These are phyloP conservation scores for Xylariaceae sp. DNA, from an alignment of 2,329 filamentous ascomycete species.

Conservation along the genomic window DNA sequence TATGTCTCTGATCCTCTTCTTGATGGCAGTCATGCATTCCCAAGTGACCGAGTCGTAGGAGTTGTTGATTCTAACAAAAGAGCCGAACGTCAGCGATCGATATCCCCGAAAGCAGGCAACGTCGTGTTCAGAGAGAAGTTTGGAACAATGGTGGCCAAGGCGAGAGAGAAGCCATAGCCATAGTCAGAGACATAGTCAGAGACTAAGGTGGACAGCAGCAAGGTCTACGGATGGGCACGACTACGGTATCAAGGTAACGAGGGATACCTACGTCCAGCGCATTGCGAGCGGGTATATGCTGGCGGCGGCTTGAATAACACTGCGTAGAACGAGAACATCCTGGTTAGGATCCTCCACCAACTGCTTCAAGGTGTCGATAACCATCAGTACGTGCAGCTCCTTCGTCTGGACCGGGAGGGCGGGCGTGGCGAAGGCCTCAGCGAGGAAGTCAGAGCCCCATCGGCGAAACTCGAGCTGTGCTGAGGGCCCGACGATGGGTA, in stretches of 20 bases:
- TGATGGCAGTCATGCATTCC: constrained; percentile 85
- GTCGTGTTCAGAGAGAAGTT: not conserved
- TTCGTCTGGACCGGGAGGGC: constrained; percentile 73
- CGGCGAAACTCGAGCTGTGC: constrained; percentile 76
- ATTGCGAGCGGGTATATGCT: constrained; percentile 92
- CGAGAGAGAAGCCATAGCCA: constrained; percentile 9
- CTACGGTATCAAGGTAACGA: constrained; percentile 24
- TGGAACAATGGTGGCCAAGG: constrained; percentile 2
- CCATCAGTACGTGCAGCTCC: constrained; percentile 70
- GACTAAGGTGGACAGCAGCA: constrained; percentile 15
- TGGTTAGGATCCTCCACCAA: constrained; percentile 69
- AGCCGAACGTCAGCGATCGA: constrained; percentile 27
- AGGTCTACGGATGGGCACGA: constrained; percentile 22
- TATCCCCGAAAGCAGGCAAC: not conserved
- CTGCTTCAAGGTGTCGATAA: constrained; percentile 71
- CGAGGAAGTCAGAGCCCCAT: constrained; percentile 96
- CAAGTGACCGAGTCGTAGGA: constrained; percentile 76
- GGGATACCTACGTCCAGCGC: constrained; percentile 80
- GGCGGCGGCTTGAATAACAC: constrained; percentile 80
- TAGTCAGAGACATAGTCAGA: constrained; percentile 19
- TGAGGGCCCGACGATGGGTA: constrained; percentile 80
- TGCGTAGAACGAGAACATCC: constrained; percentile 77
- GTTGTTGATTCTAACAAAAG: constrained; percentile 70
- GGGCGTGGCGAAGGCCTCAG: constrained; percentile 94
- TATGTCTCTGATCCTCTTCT: constrained; percentile 78